phyloP scores from a whole-genome alignment of 495 filamentous ascomycete species.

The Astrothelium subdiscretum region DNA sequence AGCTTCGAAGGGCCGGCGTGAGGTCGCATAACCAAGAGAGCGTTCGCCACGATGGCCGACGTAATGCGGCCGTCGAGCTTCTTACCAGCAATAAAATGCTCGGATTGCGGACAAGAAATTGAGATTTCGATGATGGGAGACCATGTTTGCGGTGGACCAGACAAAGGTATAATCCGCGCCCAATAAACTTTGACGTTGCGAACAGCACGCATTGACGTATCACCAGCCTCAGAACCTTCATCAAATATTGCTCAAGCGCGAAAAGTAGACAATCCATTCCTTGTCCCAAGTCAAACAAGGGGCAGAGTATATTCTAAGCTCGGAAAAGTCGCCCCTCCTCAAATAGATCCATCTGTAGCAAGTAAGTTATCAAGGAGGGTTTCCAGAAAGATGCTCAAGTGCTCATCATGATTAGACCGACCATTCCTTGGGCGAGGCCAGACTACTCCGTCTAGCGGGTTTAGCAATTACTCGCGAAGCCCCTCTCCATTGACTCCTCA shows the following conservation, averaged over 20 bases:
- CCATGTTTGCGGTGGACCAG: constrained; percentile 52
- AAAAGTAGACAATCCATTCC: constrained; percentile 2
- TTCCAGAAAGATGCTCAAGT: constrained; percentile 10
- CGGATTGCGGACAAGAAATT: constrained; percentile 71
- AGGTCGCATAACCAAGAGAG: neutral
- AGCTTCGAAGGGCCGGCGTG: neutral
- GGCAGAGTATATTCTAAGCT: constrained; percentile 8
- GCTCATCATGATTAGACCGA: constrained; percentile 20
- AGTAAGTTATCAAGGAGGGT: constrained; percentile 48
- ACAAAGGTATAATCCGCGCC: constrained; percentile 6
- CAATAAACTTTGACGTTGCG: constrained; percentile 7
- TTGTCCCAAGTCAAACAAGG: constrained; percentile 8
- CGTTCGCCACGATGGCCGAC: constrained; percentile 25
- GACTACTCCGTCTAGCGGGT: constrained; percentile 49
- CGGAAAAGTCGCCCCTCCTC: constrained; percentile 33
- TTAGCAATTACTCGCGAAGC: constrained; percentile 48
- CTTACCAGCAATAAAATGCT: constrained; percentile 92
- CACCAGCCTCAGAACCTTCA: neutral
- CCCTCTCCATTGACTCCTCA: constrained; percentile 20
- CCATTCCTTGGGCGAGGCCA: constrained; percentile 30
- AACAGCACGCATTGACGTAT: neutral
- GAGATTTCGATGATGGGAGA: constrained; percentile 89
- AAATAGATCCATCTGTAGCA: constrained; percentile 43
- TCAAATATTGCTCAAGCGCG: neutral
- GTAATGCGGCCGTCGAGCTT: constrained; percentile 52